These are phyloP conservation scores for Nakazawaea wyomingensis DNA, from an alignment of 805 yeast genomes.

Conservation along the genomic window DNA sequence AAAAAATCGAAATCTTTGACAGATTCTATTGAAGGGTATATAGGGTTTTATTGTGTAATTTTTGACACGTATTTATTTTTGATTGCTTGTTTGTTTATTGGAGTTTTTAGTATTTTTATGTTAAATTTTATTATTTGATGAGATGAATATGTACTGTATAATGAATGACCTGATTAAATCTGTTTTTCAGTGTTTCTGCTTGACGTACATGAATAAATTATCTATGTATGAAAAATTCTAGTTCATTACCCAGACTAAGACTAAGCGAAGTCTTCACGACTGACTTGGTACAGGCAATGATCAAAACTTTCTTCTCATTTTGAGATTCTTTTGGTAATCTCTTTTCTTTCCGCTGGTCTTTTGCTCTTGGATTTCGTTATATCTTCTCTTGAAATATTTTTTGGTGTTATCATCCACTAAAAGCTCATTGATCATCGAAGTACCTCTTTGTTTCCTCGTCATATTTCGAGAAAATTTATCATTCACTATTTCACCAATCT, in stretches of 20 bases:
- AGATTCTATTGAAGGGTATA: constrained; percentile 8
- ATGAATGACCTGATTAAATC: no score
- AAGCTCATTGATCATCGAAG: constrained; percentile 76
- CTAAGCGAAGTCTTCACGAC: no score
- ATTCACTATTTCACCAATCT: constrained; percentile 79
- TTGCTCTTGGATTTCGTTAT: constrained; percentile 67
- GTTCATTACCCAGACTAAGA: no score
- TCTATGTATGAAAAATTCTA: no score
- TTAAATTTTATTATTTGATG: no score
- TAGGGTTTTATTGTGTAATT: no score
- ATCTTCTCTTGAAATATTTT: constrained; percentile 81
- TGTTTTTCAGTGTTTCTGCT: no score
- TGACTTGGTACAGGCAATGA: neutral
- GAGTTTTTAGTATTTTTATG: no score
- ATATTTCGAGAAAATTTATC: constrained; percentile 71
- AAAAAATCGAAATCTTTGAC: constrained; percentile 33
- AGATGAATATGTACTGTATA: no score
- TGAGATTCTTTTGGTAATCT: constrained; percentile 58
- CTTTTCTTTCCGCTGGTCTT: constrained; percentile 60
- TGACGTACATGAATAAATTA: no score
- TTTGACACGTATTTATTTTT: no score
- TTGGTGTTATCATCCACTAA: constrained; percentile 65
- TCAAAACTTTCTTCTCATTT: constrained; percentile 49
- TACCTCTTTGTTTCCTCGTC: constrained; percentile 66
- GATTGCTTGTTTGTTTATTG: no score